phyloP scores from a whole-genome alignment of 768 basidiomycete species.

The Russula compacta region DNA sequence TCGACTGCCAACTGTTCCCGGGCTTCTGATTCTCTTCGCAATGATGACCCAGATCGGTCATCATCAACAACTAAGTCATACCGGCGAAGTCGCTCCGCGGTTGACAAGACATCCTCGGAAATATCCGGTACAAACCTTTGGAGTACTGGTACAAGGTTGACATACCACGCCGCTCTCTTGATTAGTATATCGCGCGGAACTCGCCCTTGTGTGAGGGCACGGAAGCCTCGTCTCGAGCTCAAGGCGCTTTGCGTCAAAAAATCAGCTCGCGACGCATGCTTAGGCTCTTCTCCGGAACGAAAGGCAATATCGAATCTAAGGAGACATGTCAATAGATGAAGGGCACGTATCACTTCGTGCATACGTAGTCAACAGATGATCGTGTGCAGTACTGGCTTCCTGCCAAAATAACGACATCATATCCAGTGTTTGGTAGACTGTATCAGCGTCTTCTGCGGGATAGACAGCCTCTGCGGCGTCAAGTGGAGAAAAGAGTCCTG shows the following conservation, averaged over 20 bases:
- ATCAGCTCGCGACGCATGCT: conserved; percentile 37
- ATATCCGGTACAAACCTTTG: conserved; percentile 33
- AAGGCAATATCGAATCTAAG: conserved; percentile 58
- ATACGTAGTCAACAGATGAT: conserved; percentile 57
- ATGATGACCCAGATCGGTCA: conserved; percentile 32
- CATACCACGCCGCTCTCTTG: conserved; percentile 43
- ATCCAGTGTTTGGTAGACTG: conserved; percentile 42
- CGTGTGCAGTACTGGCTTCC: conserved; percentile 36
- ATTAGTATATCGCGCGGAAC: conserved; percentile 33
- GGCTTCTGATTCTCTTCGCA: conserved; percentile 43
- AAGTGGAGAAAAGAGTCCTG: conserved; percentile 21
- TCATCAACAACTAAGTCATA: conserved; percentile 36
- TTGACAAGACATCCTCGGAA: conserved; percentile 27
- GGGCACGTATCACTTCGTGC: conserved; percentile 6
- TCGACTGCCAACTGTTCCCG: conserved; percentile 57
- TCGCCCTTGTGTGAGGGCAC: conserved; percentile 41
- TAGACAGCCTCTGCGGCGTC: conserved; percentile 8
- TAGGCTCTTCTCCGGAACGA: conserved; percentile 42
- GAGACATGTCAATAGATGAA: neutral
- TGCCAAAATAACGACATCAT: conserved; percentile 50
- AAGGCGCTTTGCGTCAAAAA: conserved; percentile 50
- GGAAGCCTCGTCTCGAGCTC: conserved; percentile 43
- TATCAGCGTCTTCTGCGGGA: conserved; percentile 27
- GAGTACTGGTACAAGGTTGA: conserved; percentile 41
- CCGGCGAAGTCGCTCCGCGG: conserved; percentile 33